phyloP scores from a whole-genome alignment of 441 rosid genomes.

The Lagerstroemia fauriei region DNA sequence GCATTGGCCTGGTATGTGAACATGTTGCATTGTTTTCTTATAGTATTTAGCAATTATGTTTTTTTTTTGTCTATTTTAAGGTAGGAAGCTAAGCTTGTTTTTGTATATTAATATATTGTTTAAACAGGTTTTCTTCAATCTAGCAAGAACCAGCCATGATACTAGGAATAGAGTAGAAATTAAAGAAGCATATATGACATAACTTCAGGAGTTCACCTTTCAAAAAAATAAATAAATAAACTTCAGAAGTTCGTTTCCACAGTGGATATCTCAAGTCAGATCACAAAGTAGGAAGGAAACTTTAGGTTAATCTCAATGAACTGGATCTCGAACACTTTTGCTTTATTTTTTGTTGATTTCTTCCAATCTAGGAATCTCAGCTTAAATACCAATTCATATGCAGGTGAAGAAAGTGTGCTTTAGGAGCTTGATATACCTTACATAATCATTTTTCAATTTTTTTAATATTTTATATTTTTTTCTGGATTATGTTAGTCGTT shows the following conservation, averaged over 20 bases:
- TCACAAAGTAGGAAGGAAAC: not conserved
- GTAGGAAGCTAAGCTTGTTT: constrained; percentile 42
- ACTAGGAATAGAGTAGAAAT: not conserved
- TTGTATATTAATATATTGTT: not conserved
- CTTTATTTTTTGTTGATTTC: not conserved
- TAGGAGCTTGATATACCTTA: not conserved
- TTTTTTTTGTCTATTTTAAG: constrained; percentile 31
- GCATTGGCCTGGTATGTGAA: constrained; percentile 33
- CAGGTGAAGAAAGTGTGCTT: not conserved
- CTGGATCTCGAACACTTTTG: not conserved
- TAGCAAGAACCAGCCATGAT: not conserved
- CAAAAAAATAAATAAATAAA: too few relatives aligned
- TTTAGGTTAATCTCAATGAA: not conserved
- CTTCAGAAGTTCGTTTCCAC: not conserved
- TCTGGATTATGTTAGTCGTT: not conserved
- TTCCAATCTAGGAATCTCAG: not conserved
- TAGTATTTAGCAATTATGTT: constrained; percentile 37
- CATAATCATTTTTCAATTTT: not conserved
- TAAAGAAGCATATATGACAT: not conserved
- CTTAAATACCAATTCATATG: not conserved
- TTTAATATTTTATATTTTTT: not conserved
- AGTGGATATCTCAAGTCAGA: not conserved
- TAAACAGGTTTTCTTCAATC: not conserved
- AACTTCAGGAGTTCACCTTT: not conserved
- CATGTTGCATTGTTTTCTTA: constrained; percentile 40